Base-by-base conservation (phyloP, 306 rosid species). In the Castanea sativa region DNA sequence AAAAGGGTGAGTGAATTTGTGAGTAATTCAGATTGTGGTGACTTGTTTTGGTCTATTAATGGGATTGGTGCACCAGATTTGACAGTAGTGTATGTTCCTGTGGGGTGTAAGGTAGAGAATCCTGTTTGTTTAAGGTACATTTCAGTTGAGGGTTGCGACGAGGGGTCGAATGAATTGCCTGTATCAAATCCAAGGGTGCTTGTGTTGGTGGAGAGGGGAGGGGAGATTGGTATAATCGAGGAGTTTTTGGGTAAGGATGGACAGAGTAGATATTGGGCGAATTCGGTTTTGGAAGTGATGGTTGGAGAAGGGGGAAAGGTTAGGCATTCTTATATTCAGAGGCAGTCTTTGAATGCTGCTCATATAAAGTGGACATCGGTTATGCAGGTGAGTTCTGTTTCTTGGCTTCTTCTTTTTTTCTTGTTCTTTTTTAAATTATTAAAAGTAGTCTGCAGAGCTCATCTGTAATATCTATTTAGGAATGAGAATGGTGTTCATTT, bases 351-450 rank as follows among this genome's bases (percentile, higher is more conserved):
- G 35, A 71, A 52, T 72, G 87, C 99, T 20, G 99, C 98, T 0
- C 99, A 93, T 80, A 87, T 89, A 60, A 95, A 93, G 86, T 95
- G 99, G 99, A 95, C 97, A 80, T 92, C 88, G 0, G 89, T 95
- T 70, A 88, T 60, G 53, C 99, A 95, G 98, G 98, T 92, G 55
- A 73, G 51, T 76, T 73, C 60, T 59, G 55, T 23, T 53, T 70
- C 8, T 25, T 32, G 29, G 14, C 12, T 74, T 67, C n/a, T 3
- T 53, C 56, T 6, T 4, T 52, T 70, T 67, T 32, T 11, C 20
- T 19, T 14, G 3, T 43, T 15, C 29, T 12, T 20, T 25, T 70
- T 77, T 41, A 41, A 33, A 14, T 56, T 15, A n/a, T 55, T 30
- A 32, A 3, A 61, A 11, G 18, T 30, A 16, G 19, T 30, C 6